phyloP scores from a whole-genome alignment of 441 rosid species.

The Macaranga tanarius region DNA sequence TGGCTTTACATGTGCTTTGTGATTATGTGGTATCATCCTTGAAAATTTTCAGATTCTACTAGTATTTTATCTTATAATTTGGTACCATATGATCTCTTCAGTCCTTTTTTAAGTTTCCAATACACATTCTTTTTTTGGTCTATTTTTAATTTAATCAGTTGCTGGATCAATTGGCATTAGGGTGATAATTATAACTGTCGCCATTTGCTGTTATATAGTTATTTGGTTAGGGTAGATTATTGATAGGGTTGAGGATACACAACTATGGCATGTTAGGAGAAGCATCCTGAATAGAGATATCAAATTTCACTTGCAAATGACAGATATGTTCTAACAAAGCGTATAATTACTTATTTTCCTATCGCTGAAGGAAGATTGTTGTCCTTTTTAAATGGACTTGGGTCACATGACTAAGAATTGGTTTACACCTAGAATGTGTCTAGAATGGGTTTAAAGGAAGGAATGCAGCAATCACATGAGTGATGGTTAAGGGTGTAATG shows the following conservation, averaged over 20 bases:
- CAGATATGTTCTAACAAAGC: background rate
- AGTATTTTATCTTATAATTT: constrained; percentile 3
- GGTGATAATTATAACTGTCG: background rate
- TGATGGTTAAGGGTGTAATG: too few species aligned
- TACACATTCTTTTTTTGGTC: background rate
- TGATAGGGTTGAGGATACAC: background rate
- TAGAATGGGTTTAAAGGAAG: too few species aligned
- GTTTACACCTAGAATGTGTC: too few species aligned
- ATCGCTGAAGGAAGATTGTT: background rate
- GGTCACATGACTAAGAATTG: too few species aligned
- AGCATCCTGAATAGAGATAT: background rate
- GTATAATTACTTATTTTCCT: background rate
- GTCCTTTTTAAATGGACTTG: too few species aligned
- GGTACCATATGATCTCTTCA: background rate
- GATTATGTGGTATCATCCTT: background rate
- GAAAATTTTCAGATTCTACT: constrained; percentile 11
- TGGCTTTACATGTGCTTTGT: constrained; percentile 12
- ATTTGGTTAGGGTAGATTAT: background rate
- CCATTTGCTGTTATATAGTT: background rate
- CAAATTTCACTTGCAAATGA: too few species aligned
- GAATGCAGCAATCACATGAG: too few species aligned
- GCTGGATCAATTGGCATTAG: background rate
- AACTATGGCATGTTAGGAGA: background rate
- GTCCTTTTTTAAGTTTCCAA: background rate
- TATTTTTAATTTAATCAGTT: constrained; percentile 1